Percentiles rank a stretch among this genome's conserved stretches.
These are phyloP conservation scores for Pseudocercospora fuligena DNA, from an alignment of 2,329 filamentous ascomycete genomes.

Conservation along the genomic window DNA sequence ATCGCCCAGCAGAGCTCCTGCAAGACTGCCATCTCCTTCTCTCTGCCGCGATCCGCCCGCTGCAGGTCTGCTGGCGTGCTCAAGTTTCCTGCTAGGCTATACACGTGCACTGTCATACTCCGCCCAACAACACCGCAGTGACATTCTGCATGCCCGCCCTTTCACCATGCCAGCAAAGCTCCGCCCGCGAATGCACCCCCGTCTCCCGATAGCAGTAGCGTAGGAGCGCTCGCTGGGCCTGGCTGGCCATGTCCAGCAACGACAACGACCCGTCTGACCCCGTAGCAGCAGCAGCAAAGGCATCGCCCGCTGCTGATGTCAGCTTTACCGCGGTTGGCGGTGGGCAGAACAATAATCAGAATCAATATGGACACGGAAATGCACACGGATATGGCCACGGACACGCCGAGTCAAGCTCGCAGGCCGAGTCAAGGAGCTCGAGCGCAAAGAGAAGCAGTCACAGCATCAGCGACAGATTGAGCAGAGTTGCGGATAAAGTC, in stretches of 20 bases:
- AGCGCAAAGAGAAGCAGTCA: slow-evolving; percentile 21
- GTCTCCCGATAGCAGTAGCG: slow-evolving; percentile 3
- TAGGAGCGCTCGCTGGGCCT: slow-evolving; percentile 10
- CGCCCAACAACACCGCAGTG: background rate
- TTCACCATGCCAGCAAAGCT: slow-evolving; percentile 17
- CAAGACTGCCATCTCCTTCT: slow-evolving; percentile 11
- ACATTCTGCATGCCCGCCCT: background rate
- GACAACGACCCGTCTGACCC: slow-evolving; percentile 16
- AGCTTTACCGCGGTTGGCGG: slow-evolving; percentile 31
- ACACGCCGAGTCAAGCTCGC: slow-evolving; percentile 35
- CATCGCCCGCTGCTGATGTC: slow-evolving; percentile 34
- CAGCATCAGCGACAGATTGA: slow-evolving; percentile 21
- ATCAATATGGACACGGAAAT: background rate
- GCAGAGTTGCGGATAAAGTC: background rate
- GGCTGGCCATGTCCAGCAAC: slow-evolving; percentile 31
- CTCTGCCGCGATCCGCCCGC: slow-evolving; percentile 12
- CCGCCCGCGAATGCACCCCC: background rate
- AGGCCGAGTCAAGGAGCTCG: slow-evolving; percentile 34
- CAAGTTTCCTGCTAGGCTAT: background rate
- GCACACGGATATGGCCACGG: background rate
- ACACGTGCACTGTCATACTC: background rate
- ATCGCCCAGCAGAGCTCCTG: background rate
- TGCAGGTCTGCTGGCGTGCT: slow-evolving; percentile 7
- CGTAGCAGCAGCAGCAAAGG: slow-evolving; percentile 17
- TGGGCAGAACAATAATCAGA: background rate